These are phyloP conservation scores for Conticribra guillardii DNA, from an alignment of 108 stramenopile genomes.

Conservation along the genomic window DNA sequence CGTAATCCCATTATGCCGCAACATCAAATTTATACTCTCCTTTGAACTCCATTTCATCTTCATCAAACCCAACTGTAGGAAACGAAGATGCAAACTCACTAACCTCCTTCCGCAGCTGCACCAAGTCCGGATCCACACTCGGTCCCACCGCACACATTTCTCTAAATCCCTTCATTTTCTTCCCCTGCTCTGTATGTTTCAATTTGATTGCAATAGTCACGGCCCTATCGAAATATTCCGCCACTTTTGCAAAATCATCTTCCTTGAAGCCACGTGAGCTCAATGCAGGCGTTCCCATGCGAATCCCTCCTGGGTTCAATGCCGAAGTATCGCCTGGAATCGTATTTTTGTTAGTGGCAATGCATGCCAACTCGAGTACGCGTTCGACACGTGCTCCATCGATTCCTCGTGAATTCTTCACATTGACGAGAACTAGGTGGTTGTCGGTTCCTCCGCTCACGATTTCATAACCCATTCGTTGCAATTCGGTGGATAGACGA, in stretches of 20 bases:
- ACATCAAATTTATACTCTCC: slow-evolving; percentile 91
- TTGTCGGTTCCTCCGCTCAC: slow-evolving; percentile 99
- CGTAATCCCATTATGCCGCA: slow-evolving; percentile 70
- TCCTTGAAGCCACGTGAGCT: slow-evolving; percentile 97
- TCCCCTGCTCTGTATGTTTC: slow-evolving; percentile 81
- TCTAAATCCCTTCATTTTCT: slow-evolving; percentile 90
- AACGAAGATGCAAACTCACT: slow-evolving; percentile 91
- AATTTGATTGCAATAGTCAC: slow-evolving; percentile 90
- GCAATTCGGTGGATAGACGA: slow-evolving; percentile 80
- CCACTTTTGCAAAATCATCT: slow-evolving; percentile 97
- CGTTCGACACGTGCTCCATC: slow-evolving; percentile 99
- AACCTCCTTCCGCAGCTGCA: slow-evolving; percentile 89
- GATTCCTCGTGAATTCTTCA: slow-evolving; percentile 89
- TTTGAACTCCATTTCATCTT: slow-evolving; percentile 81
- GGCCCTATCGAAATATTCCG: slow-evolving; percentile 95
- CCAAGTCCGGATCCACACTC: slow-evolving; percentile 85
- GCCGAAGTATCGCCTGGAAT: slow-evolving; percentile 96
- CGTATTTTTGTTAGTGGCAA: slow-evolving; percentile 97
- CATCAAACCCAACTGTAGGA: slow-evolving; percentile 96
- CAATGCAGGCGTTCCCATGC: slow-evolving; percentile 99
- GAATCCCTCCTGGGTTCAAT: slow-evolving; percentile 96
- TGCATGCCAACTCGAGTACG: slow-evolving; percentile 94
- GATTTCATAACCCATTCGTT: slow-evolving; percentile 86
- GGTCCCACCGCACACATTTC: slow-evolving; percentile 95
- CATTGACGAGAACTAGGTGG: slow-evolving; percentile 97